phyloP scores from a whole-genome alignment of 2,329 filamentous ascomycete species.

The Alternaria sp. region DNA sequence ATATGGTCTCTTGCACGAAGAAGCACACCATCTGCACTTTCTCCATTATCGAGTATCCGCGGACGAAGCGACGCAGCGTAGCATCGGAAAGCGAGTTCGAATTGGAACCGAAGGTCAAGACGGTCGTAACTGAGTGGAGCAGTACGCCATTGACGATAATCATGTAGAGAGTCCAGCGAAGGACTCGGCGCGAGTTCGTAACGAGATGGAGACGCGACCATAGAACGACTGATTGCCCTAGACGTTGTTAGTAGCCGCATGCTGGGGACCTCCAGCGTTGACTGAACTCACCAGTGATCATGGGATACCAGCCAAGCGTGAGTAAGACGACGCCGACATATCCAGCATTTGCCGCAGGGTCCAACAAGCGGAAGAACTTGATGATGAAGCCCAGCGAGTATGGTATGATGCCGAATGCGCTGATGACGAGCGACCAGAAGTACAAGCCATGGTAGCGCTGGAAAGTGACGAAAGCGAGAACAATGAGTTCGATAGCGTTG shows the following conservation, averaged over 20 bases:
- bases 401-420: conserved; percentile 54
- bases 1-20: conserved; percentile 50
- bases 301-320: conserved; percentile 63
- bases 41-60: conserved; percentile 52
- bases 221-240: conserved; percentile 65
- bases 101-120: conserved; percentile 63
- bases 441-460: conserved; percentile 56
- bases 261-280: background rate
- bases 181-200: conserved; percentile 56
- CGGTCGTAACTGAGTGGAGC: conserved; percentile 60
- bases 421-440: conserved; percentile 57
- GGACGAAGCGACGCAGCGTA: conserved; percentile 36
- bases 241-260: background rate
- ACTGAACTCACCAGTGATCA: conserved; percentile 57
- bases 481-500: conserved; percentile 54
- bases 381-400: conserved; percentile 57
- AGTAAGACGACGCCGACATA: conserved; percentile 54
- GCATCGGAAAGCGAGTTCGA: conserved; percentile 31
- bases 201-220: conserved; percentile 69
- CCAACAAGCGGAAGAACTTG: conserved; percentile 48
- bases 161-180: conserved; percentile 62
- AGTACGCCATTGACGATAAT: conserved; percentile 63
- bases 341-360: conserved; percentile 28
- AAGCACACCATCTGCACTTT: conserved; percentile 55
- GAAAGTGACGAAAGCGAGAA: conserved; percentile 57